phyloP scores from a whole-genome alignment of 2,329 filamentous ascomycete genomes.

The Venturia nashicola region DNA sequence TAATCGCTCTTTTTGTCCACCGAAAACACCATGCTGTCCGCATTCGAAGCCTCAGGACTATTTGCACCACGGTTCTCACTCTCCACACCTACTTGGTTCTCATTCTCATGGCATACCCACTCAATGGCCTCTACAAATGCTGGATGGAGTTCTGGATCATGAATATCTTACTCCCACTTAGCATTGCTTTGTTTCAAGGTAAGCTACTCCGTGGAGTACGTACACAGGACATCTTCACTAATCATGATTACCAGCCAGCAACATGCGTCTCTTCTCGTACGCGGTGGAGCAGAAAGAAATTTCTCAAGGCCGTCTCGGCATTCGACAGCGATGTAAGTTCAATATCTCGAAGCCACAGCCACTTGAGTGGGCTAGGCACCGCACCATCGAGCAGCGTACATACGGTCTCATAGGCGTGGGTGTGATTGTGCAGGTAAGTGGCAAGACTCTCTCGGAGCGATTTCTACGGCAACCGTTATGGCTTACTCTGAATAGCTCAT shows the following conservation, averaged over 20 bases:
- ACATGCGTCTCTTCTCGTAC: constrained; percentile 12
- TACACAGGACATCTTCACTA: background rate
- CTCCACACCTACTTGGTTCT: constrained; percentile 33
- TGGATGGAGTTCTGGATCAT: constrained; percentile 54
- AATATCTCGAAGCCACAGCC: constrained; percentile 17
- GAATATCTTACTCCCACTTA: constrained; percentile 51
- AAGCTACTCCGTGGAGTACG: constrained; percentile 13
- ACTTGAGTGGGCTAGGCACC: constrained; percentile 24
- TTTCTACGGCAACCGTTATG: background rate
- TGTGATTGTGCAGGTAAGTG: constrained; percentile 44
- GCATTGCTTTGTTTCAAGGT: constrained; percentile 54
- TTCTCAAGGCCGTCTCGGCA: constrained; percentile 30
- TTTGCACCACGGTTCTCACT: constrained; percentile 29
- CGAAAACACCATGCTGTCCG: constrained; percentile 26
- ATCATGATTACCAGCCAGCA: constrained; percentile 8
- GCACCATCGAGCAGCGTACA: constrained; percentile 38
- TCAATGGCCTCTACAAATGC: constrained; percentile 32
- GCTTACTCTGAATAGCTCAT: constrained; percentile 33
- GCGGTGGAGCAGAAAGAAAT: constrained; percentile 8
- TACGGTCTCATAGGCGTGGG: constrained; percentile 39
- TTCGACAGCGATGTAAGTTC: constrained; percentile 14
- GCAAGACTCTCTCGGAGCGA: background rate
- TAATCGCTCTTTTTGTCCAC: constrained; percentile 23
- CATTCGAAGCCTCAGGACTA: constrained; percentile 29
- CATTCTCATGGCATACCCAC: constrained; percentile 27